These are phyloP conservation scores for Nicotiana attenuata DNA, from an alignment of 257 asterid species.

Conservation along the genomic window DNA sequence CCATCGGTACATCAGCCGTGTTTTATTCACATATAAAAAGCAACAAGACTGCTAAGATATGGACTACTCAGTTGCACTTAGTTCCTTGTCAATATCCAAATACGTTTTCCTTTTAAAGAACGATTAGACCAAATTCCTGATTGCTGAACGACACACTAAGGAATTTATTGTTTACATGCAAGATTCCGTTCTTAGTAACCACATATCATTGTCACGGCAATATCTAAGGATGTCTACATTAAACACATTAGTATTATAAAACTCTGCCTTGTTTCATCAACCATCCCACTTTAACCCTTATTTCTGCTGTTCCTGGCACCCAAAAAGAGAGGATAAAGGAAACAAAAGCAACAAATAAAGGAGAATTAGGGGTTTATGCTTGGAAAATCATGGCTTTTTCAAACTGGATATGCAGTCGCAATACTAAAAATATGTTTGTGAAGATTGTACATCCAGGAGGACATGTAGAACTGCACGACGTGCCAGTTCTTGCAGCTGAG, in stretches of 20 bases:
- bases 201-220: not conserved
- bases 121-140: not conserved
- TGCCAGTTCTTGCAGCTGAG: conserved; percentile 49
- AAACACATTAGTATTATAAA: not conserved
- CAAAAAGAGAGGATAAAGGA: not conserved
- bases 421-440: conserved; percentile 36
- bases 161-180: not conserved
- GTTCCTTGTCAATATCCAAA: not conserved
- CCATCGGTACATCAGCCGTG: not conserved
- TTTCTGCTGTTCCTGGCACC: not conserved
- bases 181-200: not conserved
- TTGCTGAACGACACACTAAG: not conserved
- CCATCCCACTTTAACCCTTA: not conserved
- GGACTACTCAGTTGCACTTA: not conserved
- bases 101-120: not conserved
- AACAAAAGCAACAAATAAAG: not conserved
- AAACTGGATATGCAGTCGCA: conserved; percentile 44
- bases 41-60: not conserved
- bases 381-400: conserved; percentile 27
- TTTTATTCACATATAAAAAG: not conserved
- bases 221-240: not conserved
- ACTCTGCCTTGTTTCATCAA: not conserved
- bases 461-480: conserved; percentile 64
- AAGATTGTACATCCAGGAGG: conserved; percentile 74
- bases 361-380: not conserved